Percentiles rank a stretch among this genome's conserved stretches.
These are phyloP conservation scores for Suhomyces maxii DNA, from an alignment of 1,139 yeast species.

Conservation along the genomic window DNA sequence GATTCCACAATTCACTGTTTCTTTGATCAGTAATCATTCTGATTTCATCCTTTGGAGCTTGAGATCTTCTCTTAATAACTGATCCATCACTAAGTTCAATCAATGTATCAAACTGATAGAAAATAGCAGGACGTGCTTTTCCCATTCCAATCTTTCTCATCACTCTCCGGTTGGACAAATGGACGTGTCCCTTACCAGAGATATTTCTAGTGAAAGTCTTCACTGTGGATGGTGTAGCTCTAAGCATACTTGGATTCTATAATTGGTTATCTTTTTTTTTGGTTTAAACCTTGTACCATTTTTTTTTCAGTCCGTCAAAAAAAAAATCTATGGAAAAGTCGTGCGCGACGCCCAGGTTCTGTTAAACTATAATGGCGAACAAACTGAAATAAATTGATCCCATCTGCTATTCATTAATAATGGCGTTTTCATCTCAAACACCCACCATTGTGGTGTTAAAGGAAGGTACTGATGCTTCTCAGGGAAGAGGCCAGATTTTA, in stretches of 20 bases:
- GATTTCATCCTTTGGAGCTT: constrained; percentile 83
- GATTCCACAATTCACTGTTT: constrained; percentile 84
- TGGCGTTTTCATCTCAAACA: constrained; percentile 90
- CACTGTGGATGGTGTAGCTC: neutral
- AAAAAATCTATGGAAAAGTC: constrained; percentile 3
- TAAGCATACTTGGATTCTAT: neutral
- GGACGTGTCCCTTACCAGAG: constrained; percentile 31
- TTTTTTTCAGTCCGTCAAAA: neutral
- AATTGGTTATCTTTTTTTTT: no score
- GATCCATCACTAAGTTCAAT: constrained; percentile 94
- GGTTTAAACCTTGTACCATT: no score
- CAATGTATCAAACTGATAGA: constrained; percentile 81
- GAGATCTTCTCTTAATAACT: constrained; percentile 78
- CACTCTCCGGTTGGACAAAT: constrained; percentile 52
- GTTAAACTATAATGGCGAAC: constrained; percentile 3
- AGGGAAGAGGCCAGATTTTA: constrained; percentile 93
- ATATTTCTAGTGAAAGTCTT: constrained; percentile 23
- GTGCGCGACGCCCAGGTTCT: constrained; percentile 8
- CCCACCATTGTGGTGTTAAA: constrained; percentile 96
- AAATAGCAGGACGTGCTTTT: constrained; percentile 89
- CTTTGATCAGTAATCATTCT: constrained; percentile 88
- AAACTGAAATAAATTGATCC: constrained; percentile 1
- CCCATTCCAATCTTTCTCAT: constrained; percentile 62
- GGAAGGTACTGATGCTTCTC: constrained; percentile 97
- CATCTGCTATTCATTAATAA: constrained; percentile 20